These are phyloP conservation scores for Dactylellina cionopaga DNA, from an alignment of 2,329 filamentous ascomycete species.

Conservation along the genomic window DNA sequence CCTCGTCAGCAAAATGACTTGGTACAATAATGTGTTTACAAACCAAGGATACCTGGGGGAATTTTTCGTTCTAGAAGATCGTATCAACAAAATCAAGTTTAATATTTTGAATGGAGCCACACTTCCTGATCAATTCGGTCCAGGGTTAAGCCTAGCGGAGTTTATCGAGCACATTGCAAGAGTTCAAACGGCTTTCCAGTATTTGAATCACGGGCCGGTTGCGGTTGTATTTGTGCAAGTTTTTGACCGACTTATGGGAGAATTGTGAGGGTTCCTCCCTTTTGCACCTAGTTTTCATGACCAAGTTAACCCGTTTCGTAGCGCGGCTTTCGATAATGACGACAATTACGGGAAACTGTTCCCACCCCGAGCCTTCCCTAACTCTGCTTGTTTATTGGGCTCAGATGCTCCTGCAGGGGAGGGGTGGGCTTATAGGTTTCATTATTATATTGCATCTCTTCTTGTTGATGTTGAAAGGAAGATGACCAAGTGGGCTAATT, in stretches of 20 bases:
- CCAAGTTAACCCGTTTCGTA: background rate
- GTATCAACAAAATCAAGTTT: constrained; percentile 8
- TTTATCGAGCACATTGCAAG: constrained; percentile 13
- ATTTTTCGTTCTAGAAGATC: constrained; percentile 16
- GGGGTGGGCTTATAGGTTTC: constrained; percentile 13
- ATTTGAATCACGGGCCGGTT: background rate
- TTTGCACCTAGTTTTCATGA: background rate
- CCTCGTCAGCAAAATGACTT: constrained; percentile 13
- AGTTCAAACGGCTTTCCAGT: constrained; percentile 13
- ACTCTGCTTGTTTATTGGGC: background rate
- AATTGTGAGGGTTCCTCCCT: constrained; percentile 2
- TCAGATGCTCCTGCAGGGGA: background rate
- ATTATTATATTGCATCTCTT: background rate
- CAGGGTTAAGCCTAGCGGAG: background rate
- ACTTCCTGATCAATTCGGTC: background rate
- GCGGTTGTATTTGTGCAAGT: background rate
- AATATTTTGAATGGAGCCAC: background rate
- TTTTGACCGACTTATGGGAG: background rate
- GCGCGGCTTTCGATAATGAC: constrained; percentile 1
- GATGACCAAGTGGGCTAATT: constrained; percentile 1
- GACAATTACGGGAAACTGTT: background rate
- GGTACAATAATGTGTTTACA: background rate
- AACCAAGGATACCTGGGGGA: background rate
- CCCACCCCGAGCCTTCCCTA: background rate
- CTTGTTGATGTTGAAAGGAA: constrained; percentile 10